These are phyloP conservation scores for Silybum marianum DNA, from an alignment of 129 eudicot species.

Conservation along the genomic window DNA sequence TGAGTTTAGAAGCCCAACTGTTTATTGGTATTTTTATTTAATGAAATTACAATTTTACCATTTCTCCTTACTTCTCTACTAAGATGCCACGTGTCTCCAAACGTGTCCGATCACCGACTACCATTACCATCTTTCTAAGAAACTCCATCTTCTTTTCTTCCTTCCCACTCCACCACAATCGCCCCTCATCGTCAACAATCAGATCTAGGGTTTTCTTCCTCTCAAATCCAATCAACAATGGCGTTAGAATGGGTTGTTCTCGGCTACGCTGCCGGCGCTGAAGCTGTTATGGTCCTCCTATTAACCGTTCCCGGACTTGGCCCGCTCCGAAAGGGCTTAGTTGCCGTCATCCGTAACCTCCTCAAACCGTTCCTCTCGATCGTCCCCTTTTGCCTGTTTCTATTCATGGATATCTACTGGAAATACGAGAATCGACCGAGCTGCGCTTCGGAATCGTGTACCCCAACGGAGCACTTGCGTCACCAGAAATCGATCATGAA, in stretches of 20 bases:
- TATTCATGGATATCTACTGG: constrained; percentile 83
- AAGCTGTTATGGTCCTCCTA: constrained; percentile 73
- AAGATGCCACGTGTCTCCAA: constrained; percentile 30
- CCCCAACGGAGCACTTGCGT: constrained; percentile 60
- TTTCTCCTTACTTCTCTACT: constrained; percentile 21
- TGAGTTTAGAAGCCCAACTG: background rate
- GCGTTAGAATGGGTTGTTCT: constrained; percentile 84
- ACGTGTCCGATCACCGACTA: constrained; percentile 36
- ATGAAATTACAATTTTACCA: background rate
- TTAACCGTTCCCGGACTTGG: constrained; percentile 71
- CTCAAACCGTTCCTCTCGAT: constrained; percentile 76
- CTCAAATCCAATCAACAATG: constrained; percentile 38
- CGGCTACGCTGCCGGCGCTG: constrained; percentile 80
- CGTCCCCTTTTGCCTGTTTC: constrained; percentile 77
- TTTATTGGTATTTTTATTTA: background rate
- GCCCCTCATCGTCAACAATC: background rate
- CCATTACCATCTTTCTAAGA: constrained; percentile 5
- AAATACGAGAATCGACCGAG: constrained; percentile 72
- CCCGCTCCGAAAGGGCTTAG: constrained; percentile 69
- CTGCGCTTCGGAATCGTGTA: constrained; percentile 58
- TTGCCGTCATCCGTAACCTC: constrained; percentile 56
- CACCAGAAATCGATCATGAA: constrained; percentile 87
- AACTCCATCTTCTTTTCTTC: constrained; percentile 18
- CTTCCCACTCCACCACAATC: background rate
- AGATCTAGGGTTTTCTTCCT: constrained; percentile 37